Evolutionary conservation across 1,284 basidiomycete species (phyloP), one percentile per base, ranked within the genome.

Genomic region (Puccinia coronata): DNA sequence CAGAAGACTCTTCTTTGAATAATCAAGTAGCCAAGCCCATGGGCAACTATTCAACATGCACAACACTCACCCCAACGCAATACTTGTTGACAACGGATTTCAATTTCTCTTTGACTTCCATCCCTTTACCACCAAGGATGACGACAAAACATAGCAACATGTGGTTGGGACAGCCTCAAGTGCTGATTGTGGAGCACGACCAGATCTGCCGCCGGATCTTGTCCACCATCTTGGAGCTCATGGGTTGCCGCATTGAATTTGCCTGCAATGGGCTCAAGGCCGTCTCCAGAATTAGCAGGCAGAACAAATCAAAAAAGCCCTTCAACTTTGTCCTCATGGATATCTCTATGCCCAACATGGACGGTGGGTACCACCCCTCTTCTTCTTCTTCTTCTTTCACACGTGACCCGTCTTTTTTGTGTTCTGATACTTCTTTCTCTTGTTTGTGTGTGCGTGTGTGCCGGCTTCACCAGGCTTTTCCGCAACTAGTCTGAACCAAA

Each of bases 311-410:
- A 11, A 41, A 73, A 41, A 53, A 73, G 3, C 94, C 96, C 88
- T 98, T 97, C 86, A 96, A 98, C 86, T 87, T 98, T 84, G 95
- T 96, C 80, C 87, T 97, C 82, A 97, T 97, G 93, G 94, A 96
- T 84, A 95, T 96, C 81, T 92, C 95, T 77, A 96, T 96, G 94
- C 94, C 94, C 12, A 94, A 95, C 86, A 88, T 96, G 83, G 94
- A 96, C 83, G 93, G 93, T 74, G 12, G 25, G 83, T 82, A n/a
- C n/a, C n/a, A n/a, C n/a, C n/a, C n/a, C 16, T 25, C 12, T 9
- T 53, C 18, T n/a, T 25, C 47, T 36, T 55, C 49, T 14, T 43
- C 14, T 11, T 8, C 11, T n/a, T n/a, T n/a, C n/a, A n/a, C n/a
- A n/a, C n/a, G n/a, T n/a, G n/a, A 43, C 3, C 14, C 49, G 23